Conservation (phyloP, 768 basidiomycete species). For the Amanita phalloides region DNA sequence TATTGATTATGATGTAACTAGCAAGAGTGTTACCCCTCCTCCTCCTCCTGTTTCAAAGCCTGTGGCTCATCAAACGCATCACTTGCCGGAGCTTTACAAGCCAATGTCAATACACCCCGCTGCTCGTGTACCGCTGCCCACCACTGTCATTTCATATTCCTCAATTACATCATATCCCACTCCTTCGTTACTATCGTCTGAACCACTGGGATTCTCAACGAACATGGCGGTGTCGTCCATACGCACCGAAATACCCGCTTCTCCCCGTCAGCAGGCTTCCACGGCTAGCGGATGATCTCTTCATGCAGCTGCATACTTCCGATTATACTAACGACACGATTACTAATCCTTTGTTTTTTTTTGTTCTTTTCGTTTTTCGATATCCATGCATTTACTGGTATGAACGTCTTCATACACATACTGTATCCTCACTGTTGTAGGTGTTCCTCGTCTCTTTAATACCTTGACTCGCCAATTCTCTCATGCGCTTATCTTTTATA, state of each 20-base stretch:
- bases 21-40: not conserved
- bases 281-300: not conserved
- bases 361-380: not conserved
- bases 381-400: not conserved
- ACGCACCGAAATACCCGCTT: conserved; percentile 29
- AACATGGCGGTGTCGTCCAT: conserved; percentile 36
- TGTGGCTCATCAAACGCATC: not conserved
- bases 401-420: not conserved
- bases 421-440: not conserved
- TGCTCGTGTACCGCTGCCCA: not conserved
- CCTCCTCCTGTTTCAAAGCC: not conserved
- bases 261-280: conserved; percentile 9
- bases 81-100: not conserved
- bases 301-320: too few relatives aligned
- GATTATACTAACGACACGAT: too few relatives aligned
- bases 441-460: not conserved
- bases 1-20: not conserved
- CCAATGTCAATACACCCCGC: not conserved
- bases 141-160: not conserved
- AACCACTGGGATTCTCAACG: conserved; percentile 20
- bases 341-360: not conserved
- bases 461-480: not conserved
- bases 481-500: not conserved
- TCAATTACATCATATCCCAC: not conserved
- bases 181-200: conserved; percentile 6